Evolutionary conservation across 257 asterid species (phyloP).

Genomic region (Capsicum baccatum): DNA sequence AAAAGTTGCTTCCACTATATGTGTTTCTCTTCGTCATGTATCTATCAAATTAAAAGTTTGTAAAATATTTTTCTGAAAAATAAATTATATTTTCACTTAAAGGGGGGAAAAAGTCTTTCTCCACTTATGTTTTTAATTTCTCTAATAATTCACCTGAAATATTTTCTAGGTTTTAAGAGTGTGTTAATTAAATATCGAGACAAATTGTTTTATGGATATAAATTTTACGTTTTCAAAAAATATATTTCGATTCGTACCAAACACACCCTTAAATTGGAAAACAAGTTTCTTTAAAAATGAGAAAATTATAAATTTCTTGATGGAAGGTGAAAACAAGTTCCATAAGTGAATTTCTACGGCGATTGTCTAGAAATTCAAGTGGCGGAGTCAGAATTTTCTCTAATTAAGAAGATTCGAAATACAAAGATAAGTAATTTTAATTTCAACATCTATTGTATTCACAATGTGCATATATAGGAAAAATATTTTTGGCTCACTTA

Average conservation of each 20-base stretch:
- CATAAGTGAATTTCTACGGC: background rate
- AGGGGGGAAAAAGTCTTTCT: background rate
- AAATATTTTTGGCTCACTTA: no score
- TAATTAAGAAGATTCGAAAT: background rate
- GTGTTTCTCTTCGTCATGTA: background rate
- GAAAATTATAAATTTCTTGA: background rate
- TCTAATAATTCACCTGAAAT: background rate
- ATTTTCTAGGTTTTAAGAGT: background rate
- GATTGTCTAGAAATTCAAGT: no score
- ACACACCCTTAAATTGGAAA: background rate
- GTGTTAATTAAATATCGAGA: background rate
- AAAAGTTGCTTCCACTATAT: conserved; percentile 10
- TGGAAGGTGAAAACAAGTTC: background rate
- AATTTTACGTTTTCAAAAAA: background rate
- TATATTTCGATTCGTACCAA: background rate
- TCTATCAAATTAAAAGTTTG: conserved; percentile 16
- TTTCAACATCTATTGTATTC: no score
- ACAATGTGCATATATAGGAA: no score
- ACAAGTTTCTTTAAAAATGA: background rate
- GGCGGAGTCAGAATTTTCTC: background rate
- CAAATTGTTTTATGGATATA: background rate
- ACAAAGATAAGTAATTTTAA: background rate
- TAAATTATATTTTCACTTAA: background rate
- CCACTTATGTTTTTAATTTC: background rate
- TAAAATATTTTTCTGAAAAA: background rate